Evolutionary conservation across 805 yeast genomes (phyloP).

Genomic region (Nakazawaea populi): DNA sequence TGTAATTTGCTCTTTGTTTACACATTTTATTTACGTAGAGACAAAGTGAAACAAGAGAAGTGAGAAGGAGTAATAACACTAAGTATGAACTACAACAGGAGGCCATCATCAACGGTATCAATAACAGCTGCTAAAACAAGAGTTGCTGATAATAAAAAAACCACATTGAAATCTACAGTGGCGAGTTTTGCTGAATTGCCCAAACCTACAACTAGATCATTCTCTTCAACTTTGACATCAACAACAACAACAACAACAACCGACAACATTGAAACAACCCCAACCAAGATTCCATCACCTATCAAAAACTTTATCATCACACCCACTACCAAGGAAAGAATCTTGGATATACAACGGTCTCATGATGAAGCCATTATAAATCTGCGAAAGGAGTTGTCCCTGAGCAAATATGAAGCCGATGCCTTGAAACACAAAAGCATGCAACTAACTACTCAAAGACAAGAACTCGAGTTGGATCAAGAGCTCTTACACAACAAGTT

Average conservation of each 20-base stretch:
- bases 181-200: neutral
- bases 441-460: slow-evolving; percentile 17
- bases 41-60: neutral
- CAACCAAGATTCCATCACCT: neutral
- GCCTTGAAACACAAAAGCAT: slow-evolving; percentile 10
- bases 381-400: neutral
- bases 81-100: neutral
- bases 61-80: neutral
- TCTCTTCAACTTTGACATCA: neutral
- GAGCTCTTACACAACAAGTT: slow-evolving; percentile 1
- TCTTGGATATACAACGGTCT: slow-evolving; percentile 8
- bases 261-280: too few relatives aligned
- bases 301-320: neutral
- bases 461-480: slow-evolving; percentile 7
- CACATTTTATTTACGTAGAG: neutral
- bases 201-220: neutral
- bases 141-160: neutral
- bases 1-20: too few relatives aligned
- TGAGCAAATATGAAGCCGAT: neutral
- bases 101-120: neutral
- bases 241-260: neutral
- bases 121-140: neutral
- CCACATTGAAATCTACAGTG: neutral
- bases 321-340: slow-evolving; percentile 3
- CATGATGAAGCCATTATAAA: slow-evolving; percentile 2